Conservation (phyloP, 2,329 filamentous ascomycete genomes). For the Epichloe elymi region DNA sequence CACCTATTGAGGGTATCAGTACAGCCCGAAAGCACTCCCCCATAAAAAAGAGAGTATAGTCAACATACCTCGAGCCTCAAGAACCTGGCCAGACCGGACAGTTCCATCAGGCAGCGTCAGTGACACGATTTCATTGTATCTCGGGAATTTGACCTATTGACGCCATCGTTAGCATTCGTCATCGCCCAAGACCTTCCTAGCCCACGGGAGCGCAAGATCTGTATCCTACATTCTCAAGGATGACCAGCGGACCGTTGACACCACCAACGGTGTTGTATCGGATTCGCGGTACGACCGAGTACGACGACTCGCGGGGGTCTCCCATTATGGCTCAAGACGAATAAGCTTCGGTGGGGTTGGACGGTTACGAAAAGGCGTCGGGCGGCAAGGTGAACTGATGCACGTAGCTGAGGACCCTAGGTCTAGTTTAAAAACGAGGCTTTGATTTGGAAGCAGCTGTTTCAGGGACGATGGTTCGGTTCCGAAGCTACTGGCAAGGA, state of each 20-base stretch:
- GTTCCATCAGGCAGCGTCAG: slow-evolving; percentile 92
- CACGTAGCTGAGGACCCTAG: background rate
- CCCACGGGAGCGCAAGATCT: background rate
- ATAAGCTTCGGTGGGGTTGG: slow-evolving; percentile 6
- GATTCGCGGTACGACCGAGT: slow-evolving; percentile 49
- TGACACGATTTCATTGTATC: slow-evolving; percentile 95
- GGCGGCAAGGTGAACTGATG: background rate
- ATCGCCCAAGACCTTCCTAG: background rate
- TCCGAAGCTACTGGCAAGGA: background rate
- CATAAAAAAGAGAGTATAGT: no score
- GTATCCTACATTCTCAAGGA: slow-evolving; percentile 75
- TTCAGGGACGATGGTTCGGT: background rate
- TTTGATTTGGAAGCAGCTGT: background rate
- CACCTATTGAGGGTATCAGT: slow-evolving; percentile 41
- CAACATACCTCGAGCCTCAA: slow-evolving; percentile 81
- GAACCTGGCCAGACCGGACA: slow-evolving; percentile 83
- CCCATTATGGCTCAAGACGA: slow-evolving; percentile 26
- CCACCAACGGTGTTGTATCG: slow-evolving; percentile 97
- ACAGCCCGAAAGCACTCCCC: background rate
- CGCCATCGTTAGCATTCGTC: slow-evolving; percentile 14
- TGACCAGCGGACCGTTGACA: slow-evolving; percentile 94
- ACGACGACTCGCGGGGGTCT: slow-evolving; percentile 46
- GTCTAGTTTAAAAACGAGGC: background rate
- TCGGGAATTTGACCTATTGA: slow-evolving; percentile 82
- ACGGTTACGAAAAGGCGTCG: background rate